phyloP scores from a whole-genome alignment of 331 rosid genomes.

The Telfairia occidentalis region DNA sequence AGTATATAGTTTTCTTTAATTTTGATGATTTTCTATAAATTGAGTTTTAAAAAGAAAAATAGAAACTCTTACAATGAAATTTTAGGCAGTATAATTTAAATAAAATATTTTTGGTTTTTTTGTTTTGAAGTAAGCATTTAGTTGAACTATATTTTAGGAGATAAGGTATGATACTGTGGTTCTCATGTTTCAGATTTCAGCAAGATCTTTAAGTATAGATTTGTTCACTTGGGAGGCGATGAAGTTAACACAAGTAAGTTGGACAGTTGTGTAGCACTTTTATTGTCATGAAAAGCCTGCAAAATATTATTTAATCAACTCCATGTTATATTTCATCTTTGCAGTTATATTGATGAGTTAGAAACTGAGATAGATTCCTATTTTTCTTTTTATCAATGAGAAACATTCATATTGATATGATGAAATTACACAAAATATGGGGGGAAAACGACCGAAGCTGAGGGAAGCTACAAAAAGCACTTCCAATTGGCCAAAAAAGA shows the following conservation, averaged over 20 bases:
- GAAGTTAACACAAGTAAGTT: conserved; percentile 36
- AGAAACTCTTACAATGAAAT: neutral
- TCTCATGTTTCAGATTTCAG: conserved; percentile 26
- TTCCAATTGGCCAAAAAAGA: neutral
- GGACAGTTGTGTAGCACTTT: neutral
- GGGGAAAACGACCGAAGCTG: neutral
- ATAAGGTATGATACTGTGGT: neutral
- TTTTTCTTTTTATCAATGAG: neutral
- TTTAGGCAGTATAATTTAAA: neutral
- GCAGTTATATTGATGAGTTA: neutral
- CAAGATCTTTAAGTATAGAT: conserved; percentile 33
- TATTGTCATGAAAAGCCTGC: neutral
- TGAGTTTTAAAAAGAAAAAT: neutral
- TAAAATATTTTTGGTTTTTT: no score
- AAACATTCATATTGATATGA: neutral
- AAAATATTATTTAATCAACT: neutral
- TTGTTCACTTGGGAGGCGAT: conserved; percentile 40
- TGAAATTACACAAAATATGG: neutral
- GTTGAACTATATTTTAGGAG: neutral
- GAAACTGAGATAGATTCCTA: neutral
- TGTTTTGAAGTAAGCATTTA: neutral
- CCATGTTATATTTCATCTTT: conserved; percentile 7
- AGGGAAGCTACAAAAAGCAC: neutral
- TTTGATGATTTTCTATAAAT: neutral
- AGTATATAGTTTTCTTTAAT: neutral